Base-by-base conservation (phyloP, 805 yeast genomes). In the Phaffomyces antillensis region DNA sequence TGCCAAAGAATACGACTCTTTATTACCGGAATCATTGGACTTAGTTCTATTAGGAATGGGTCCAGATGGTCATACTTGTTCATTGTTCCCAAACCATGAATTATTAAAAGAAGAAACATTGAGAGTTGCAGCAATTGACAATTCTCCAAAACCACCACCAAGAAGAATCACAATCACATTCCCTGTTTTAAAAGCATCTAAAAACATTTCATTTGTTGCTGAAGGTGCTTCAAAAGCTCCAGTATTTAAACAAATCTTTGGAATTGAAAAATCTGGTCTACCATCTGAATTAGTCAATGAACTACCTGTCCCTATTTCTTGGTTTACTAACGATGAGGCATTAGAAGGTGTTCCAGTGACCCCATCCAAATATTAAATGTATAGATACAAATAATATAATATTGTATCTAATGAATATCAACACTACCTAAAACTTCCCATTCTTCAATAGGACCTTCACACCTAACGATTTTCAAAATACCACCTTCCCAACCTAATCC, bases 41-140 rank as follows among this genome's bases (percentile, higher is more conserved):
- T 67, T 88, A 54, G 68, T 89, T 20, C 67, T 88, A 45, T 72
- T 89, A 51, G 97, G 97, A 20, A 85, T 93, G 62, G 97, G 97
- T 8, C 96, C 96, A 32, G 97, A 89, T 59, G 97, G 96, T 34
- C 97, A 89, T 64, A 89, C 96, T 6, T 86, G 96, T 67, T 89
- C 96, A 1, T 70, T 89, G 51, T 89, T 89, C 76, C 96, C 96
- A 12, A 89, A 83, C 6, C 96, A 88, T 62, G 56, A 63, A 48
- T 71, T 87, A 55, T 70, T 89, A 45, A 51, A 73, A 33, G 91
- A 83, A 59, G 62, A 66, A 25, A 41, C 61, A 10, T 67, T 71
- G 48, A 63, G 65, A 36, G 81, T 89, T 46, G 78, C 90, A 10
- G 66, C 77, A 56, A 77, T 90, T 50, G 71, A 73, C 41, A 91